Base-by-base conservation (phyloP, 1,139 yeast genomes). In the Magnusiomyces paraingens region DNA sequence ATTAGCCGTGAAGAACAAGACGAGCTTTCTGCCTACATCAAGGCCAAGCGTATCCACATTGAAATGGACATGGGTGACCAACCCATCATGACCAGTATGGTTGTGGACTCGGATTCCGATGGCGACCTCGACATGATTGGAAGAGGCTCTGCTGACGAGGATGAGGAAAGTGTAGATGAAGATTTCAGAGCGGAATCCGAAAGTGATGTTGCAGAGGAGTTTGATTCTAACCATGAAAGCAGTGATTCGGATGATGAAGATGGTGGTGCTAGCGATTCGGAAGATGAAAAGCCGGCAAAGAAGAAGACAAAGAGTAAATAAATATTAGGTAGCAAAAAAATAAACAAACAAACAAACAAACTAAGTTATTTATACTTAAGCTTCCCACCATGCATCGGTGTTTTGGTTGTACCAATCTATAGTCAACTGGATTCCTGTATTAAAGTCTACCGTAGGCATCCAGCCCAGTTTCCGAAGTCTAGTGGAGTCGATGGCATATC, bases 1-100 rank as follows among this genome's bases (percentile, higher is more conserved):
- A 87, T 93, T 62, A 86, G 86, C 59, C 82, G 90, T 66, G 97
- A 89, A 61, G 99, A 93, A 67, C 98, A 91, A 70, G 83, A 79
- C 54, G 73, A 80, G 2, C 77, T 93, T 58, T 96, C 91, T 67
- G 76, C 76, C 47, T 93, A 78, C 75, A 81, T 94, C 70, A 79
- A 79, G 64, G 82, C 84, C 54, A 91, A 88, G 77, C 87, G 86
- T 52, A 73, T 93, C 59, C 78, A 81, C 61, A 87, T 93, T 55
- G 86, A 85, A 74, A 90, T 91, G 67, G 98, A 93, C 15, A 11
- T 52, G 47, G 57, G 54, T 6, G 57, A 52, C 38, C 55, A 54
- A 20, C 50, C 53, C n/a, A 52, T 50, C n/a, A 47, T 54, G 17
- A 49, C 52, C 15, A 49, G 29, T 6, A 42, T 51, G 29, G 57